These are phyloP conservation scores for Monilinia vaccinii-corymbosi DNA, from an alignment of 2,329 filamentous ascomycete species.

Conservation along the genomic window DNA sequence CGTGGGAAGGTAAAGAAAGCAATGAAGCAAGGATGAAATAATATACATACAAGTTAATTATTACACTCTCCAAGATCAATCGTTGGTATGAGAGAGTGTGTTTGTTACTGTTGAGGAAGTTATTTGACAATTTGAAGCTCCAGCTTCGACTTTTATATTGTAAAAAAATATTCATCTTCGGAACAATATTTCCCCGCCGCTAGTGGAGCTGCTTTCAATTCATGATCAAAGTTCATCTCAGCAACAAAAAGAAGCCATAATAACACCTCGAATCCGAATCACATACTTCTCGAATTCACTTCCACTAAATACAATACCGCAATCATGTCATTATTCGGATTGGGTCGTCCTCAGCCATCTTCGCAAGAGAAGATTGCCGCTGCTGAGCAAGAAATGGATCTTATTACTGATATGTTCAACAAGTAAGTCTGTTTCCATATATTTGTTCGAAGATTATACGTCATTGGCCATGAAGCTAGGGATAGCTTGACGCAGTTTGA, in stretches of 20 bases:
- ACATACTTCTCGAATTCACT: not conserved
- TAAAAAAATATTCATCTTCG: not conserved
- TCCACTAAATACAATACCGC: constrained; percentile 6
- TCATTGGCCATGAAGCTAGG: not conserved
- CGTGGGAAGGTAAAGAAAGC: not conserved
- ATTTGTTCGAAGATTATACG: not conserved
- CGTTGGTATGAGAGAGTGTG: constrained; percentile 1
- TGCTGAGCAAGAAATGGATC: constrained; percentile 94
- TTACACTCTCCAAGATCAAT: not conserved
- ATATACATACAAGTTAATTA: not conserved
- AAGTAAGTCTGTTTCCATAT: constrained; percentile 67
- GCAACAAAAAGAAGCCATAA: not conserved
- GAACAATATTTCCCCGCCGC: not conserved
- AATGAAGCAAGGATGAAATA: not conserved
- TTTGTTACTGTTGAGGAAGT: not conserved
- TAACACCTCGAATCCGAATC: not conserved
- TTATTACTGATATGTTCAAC: constrained; percentile 96
- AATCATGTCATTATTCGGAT: constrained; percentile 66
- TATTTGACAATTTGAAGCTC: not conserved
- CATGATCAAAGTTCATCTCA: not conserved
- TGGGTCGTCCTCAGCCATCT: constrained; percentile 71
- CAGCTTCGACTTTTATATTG: not conserved
- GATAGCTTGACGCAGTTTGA: not conserved
- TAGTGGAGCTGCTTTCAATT: constrained; percentile 3
- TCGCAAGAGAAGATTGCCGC: constrained; percentile 96